These are phyloP conservation scores for Phytophthora ohioensis DNA, from an alignment of 352 stramenopile species.

Conservation along the genomic window DNA sequence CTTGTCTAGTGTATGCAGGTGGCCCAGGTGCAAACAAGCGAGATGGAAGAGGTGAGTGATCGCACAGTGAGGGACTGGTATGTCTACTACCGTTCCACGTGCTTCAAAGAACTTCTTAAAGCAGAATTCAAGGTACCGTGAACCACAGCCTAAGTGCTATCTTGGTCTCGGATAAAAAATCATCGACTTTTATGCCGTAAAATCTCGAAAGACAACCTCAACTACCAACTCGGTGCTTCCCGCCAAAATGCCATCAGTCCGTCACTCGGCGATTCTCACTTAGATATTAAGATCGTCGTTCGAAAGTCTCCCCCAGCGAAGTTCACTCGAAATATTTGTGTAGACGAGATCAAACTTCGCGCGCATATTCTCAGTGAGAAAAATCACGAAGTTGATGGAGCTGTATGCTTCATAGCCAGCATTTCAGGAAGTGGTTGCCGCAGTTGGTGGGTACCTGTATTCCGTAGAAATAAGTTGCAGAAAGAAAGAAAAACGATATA, in stretches of 20 bases:
- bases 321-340: neutral
- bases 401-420: neutral
- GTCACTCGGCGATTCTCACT: no score
- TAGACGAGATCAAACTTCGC: neutral
- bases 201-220: no score
- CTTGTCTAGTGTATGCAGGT: slow-evolving; percentile 13
- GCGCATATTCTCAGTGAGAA: no score
- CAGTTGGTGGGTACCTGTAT: neutral
- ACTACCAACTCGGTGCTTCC: no score
- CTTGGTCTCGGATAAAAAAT: no score
- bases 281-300: neutral
- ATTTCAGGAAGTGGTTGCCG: neutral
- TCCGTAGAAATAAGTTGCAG: neutral
- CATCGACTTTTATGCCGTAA: no score
- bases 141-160: no score
- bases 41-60: neutral
- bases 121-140: neutral
- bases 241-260: no score
- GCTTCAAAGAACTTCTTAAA: slow-evolving; percentile 7
- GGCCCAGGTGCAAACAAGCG: neutral
- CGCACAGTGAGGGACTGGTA: neutral
- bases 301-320: neutral
- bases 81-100: slow-evolving; percentile 4
- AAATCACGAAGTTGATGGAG: neutral
- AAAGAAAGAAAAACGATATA: neutral